Percentiles rank a stretch among this genome's conserved stretches.
Conservation (phyloP, 192 early-diverging fungal genomes). For the Podila epicladia region DNA sequence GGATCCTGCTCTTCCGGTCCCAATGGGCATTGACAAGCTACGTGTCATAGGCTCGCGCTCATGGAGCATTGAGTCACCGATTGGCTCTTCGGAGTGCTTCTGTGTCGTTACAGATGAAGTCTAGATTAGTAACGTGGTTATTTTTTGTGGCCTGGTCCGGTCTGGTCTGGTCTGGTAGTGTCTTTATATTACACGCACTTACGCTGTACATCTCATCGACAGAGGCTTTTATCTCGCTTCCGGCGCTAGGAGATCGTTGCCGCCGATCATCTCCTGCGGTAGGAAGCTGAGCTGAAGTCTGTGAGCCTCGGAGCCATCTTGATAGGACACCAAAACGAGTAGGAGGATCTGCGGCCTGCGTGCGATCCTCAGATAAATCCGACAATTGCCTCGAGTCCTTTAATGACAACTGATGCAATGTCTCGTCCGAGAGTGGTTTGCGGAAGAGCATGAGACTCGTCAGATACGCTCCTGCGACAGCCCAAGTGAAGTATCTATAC, state of each 20-base stretch:
- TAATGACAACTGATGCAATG: background rate
- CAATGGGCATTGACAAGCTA: background rate
- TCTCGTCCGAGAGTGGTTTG: slow-evolving; percentile 58
- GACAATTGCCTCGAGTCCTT: slow-evolving; percentile 26
- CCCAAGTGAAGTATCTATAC: slow-evolving; percentile 58
- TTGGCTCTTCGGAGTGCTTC: too few species aligned
- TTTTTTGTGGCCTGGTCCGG: too few species aligned
- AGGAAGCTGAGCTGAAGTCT: background rate
- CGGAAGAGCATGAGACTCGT: slow-evolving; percentile 64
- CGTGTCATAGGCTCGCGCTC: too few species aligned
- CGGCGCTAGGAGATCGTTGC: slow-evolving; percentile 8
- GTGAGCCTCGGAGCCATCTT: slow-evolving; percentile 33
- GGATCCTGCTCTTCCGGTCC: too few species aligned
- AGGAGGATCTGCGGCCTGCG: slow-evolving; percentile 8
- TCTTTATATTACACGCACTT: too few species aligned
- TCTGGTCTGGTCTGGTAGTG: too few species aligned
- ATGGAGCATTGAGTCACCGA: too few species aligned
- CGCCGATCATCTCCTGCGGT: slow-evolving; percentile 6
- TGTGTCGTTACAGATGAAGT: too few species aligned
- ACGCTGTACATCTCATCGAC: too few species aligned
- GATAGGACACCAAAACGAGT: slow-evolving; percentile 46
- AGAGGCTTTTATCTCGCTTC: background rate
- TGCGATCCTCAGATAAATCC: slow-evolving; percentile 15
- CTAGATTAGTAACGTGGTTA: too few species aligned
- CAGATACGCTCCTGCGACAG: slow-evolving; percentile 67